Base-by-base conservation (phyloP, 306 rosid species). In the Glycine latifolia region DNA sequence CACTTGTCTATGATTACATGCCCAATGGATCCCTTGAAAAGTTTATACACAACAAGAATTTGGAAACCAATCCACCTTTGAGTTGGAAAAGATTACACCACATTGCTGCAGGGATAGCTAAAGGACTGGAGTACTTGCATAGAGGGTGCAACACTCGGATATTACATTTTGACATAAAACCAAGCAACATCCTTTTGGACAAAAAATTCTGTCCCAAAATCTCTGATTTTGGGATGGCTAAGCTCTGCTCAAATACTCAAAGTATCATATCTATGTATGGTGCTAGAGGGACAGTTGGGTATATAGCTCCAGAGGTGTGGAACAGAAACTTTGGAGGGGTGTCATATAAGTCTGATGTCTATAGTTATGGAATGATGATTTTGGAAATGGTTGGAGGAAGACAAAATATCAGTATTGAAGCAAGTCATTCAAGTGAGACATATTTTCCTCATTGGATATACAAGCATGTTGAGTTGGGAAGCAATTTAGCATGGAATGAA, bases 1-100 rank as follows among this genome's bases (percentile, higher is more conserved):
- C 91, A 4, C 85, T 89, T 11, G 54, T 89, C 2, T 87, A 87
- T 8, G 91, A 89, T 66, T 89, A 76, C 11, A 81, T 86, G 91
- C 31, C 85, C 1, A 90, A 90, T 70, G 89, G 93, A 7, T 90
- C 93, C 2, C 91, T 90, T 8, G 91, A 90, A 15, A 90, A 86
- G 69, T 87, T 72, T 13, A 75, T 68, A 2, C 49, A 6, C 63
- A 70, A 55, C 15, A 67, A 70, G 4, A n/a, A 0, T 33, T 2
- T 44, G 7, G 67, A 54, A 43, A 49, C 63, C 2, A 71, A 15
- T 37, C 56, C 59, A 67, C 55, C 17, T n/a, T 69, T 90, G 79
- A 87, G 81, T 37, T 75, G 86, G 86, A 86, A 84, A 58, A 79
- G 61, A 5, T 41, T 87, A 5, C 60, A 84, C 3, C 17, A 67